phyloP scores from a whole-genome alignment of 768 basidiomycete species.

The Rhodosporidiobolus odoratus region DNA sequence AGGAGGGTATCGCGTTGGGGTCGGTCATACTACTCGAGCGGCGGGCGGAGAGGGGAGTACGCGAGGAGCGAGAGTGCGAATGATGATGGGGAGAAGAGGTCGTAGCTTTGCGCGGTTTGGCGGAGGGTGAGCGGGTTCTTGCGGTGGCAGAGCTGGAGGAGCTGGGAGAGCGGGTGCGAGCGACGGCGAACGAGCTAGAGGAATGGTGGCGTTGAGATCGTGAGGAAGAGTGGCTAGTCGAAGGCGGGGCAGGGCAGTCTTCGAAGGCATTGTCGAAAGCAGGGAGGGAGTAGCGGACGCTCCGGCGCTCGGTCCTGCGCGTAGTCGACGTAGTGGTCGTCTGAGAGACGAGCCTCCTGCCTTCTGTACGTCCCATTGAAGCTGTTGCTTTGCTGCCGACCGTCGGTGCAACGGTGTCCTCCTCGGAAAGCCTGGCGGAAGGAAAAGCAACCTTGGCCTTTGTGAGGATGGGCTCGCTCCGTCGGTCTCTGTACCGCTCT shows the following conservation, averaged over 20 bases:
- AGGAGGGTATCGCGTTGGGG: background rate
- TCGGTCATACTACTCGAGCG: background rate
- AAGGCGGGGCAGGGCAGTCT: background rate
- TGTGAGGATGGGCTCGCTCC: background rate
- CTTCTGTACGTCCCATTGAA: background rate
- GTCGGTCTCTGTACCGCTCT: background rate
- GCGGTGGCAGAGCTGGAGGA: background rate
- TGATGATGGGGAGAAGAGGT: no score
- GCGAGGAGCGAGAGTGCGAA: background rate
- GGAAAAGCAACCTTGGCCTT: background rate
- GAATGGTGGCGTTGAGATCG: background rate
- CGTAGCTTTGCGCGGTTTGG: background rate
- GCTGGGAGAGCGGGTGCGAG: background rate
- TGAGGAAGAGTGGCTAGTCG: background rate
- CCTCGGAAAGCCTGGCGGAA: constrained; percentile 3
- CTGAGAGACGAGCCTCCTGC: constrained; percentile 1
- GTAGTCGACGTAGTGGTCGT: constrained; percentile 11
- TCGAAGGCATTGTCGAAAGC: constrained; percentile 6
- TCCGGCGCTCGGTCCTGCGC: constrained; percentile 13
- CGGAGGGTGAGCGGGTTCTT: background rate
- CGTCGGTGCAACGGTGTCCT: background rate
- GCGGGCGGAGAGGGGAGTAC: background rate
- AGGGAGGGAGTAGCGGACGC: constrained; percentile 20
- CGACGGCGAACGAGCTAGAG: background rate
- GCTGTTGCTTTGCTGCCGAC: background rate